Conservation (phyloP, 306 rosid species). For the Sicyos baderoa region DNA sequence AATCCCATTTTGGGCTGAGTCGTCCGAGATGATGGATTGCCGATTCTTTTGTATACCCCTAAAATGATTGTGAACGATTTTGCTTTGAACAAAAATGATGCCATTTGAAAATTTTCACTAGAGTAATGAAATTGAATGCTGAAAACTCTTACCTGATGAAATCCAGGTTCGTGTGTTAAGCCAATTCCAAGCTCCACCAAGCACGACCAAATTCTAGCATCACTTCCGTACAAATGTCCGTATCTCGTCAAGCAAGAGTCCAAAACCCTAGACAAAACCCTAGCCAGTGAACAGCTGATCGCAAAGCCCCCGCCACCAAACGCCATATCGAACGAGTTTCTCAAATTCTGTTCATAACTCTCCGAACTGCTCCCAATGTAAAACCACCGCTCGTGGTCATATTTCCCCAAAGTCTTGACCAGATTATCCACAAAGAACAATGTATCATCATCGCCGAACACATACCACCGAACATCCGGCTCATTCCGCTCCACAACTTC, state of each 20-base stretch:
- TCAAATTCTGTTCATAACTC: constrained; percentile 62
- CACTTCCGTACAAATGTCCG: constrained; percentile 79
- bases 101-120: not conserved
- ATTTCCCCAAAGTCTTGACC: constrained; percentile 49
- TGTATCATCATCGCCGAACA: constrained; percentile 89
- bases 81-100: not conserved
- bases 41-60: no score
- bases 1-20: no score
- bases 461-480: constrained; percentile 68
- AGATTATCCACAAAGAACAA: constrained; percentile 79
- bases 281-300: constrained; percentile 57
- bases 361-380: constrained; percentile 75
- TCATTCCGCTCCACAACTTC: constrained; percentile 64
- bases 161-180: constrained; percentile 82
- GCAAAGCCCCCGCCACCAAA: constrained; percentile 97
- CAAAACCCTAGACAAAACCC: constrained; percentile 59
- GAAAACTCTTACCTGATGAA: constrained; percentile 64
- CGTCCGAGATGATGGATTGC: no score
- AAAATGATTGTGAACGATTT: no score
- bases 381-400: constrained; percentile 64
- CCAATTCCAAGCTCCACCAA: constrained; percentile 77
- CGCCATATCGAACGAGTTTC: constrained; percentile 71
- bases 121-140: not conserved
- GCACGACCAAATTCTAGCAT: constrained; percentile 71
- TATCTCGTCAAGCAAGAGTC: constrained; percentile 81